Conservation (phyloP, 345 rosid species). For the Crucihimalaya himalaica region DNA sequence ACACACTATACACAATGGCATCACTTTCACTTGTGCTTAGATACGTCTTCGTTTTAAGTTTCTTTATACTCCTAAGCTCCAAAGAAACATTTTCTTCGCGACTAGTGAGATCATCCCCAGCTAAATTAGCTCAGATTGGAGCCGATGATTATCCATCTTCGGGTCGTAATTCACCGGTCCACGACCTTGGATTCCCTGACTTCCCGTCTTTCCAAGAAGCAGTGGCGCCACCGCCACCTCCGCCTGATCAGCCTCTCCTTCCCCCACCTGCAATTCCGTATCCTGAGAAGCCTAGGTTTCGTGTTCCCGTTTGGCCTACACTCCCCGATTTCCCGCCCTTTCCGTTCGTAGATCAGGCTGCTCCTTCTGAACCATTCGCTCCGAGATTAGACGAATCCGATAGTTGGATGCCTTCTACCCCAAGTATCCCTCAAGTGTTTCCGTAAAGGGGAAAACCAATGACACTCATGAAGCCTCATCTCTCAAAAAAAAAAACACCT, state of each 20-base stretch:
- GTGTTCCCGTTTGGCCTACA: constrained; percentile 31
- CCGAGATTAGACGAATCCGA: constrained; percentile 20
- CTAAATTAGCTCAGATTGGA: constrained; percentile 23
- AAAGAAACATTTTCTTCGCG: constrained; percentile 22
- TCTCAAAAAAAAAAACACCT: too few relatives aligned
- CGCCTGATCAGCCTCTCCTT: not conserved
- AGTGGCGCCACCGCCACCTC: not conserved
- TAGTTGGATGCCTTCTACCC: constrained; percentile 36
- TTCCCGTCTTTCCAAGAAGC: constrained; percentile 33
- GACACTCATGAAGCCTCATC: not conserved
- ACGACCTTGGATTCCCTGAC: constrained; percentile 33
- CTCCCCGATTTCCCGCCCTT: constrained; percentile 29
- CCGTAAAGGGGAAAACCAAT: constrained; percentile 4
- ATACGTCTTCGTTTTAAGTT: constrained; percentile 18
- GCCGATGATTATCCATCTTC: constrained; percentile 44
- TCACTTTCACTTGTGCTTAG: constrained; percentile 21
- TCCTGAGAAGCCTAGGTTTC: not conserved
- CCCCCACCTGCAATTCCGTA: not conserved
- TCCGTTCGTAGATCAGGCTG: constrained; percentile 32
- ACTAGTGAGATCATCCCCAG: constrained; percentile 12
- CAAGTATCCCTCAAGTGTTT: constrained; percentile 33
- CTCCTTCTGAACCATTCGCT: constrained; percentile 11
- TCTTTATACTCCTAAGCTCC: constrained; percentile 16
- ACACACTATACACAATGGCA: constrained; percentile 18
- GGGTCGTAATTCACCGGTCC: constrained; percentile 36